phyloP scores from a whole-genome alignment of 306 rosid species.

The Begonia loranthoides region DNA sequence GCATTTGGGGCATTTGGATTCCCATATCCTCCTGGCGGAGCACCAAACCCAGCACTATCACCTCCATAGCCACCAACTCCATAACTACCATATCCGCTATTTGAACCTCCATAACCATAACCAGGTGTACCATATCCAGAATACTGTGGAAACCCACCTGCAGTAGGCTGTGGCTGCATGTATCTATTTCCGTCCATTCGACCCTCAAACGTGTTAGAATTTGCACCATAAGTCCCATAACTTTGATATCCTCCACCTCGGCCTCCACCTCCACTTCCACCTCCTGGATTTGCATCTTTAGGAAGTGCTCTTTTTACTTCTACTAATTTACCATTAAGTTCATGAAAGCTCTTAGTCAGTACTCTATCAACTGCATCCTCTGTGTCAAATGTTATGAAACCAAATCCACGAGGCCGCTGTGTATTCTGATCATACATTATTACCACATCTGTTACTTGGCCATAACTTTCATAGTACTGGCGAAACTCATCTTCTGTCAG shows the following conservation, averaged over 20 bases:
- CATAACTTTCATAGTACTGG: slow-evolving; percentile 38
- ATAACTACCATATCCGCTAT: slow-evolving; percentile 29
- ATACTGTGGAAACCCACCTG: slow-evolving; percentile 34
- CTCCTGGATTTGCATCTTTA: slow-evolving; percentile 48
- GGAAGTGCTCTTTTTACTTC: slow-evolving; percentile 59
- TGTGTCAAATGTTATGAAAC: slow-evolving; percentile 46
- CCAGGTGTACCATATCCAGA: slow-evolving; percentile 29
- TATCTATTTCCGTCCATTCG: slow-evolving; percentile 31
- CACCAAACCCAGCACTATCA: slow-evolving; percentile 33
- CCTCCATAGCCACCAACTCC: slow-evolving; percentile 38
- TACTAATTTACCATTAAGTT: slow-evolving; percentile 44
- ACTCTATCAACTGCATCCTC: slow-evolving; percentile 56
- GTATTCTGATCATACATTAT: slow-evolving; percentile 60
- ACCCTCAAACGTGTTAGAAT: slow-evolving; percentile 33
- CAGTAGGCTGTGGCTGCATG: slow-evolving; percentile 36
- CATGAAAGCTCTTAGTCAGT: slow-evolving; percentile 39
- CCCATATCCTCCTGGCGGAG: slow-evolving; percentile 37
- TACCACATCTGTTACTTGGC: slow-evolving; percentile 45
- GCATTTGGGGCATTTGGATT: slow-evolving; percentile 35
- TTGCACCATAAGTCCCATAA: slow-evolving; percentile 29
- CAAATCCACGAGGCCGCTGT: slow-evolving; percentile 57
- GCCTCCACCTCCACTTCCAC: slow-evolving; percentile 17
- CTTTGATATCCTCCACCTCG: slow-evolving; percentile 49
- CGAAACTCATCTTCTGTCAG: slow-evolving; percentile 48
- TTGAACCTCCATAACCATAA: slow-evolving; percentile 37